phyloP scores from a whole-genome alignment of 2,329 filamentous ascomycete genomes.

The Trichoderma sp. region DNA sequence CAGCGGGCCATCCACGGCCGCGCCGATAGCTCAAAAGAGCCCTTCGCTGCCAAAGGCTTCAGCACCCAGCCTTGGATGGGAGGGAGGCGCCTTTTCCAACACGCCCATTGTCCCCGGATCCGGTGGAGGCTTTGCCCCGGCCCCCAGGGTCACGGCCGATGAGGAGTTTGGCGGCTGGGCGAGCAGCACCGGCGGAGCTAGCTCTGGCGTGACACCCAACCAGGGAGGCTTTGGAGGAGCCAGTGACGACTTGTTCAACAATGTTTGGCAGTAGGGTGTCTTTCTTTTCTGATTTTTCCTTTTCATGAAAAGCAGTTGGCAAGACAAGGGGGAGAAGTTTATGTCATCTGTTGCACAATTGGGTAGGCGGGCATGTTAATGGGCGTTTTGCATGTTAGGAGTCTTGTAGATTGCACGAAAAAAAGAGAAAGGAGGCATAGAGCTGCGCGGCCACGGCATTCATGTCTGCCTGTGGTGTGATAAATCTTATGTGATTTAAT shows the following conservation, averaged over 20 bases:
- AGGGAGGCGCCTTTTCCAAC: conserved; percentile 54
- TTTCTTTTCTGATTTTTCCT: background rate
- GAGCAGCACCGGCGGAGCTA: conserved; percentile 60
- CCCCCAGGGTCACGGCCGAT: conserved; percentile 76
- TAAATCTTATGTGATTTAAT: conserved; percentile 8
- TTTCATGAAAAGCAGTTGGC: conserved; percentile 3
- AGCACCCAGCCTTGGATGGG: conserved; percentile 65
- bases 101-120: conserved; percentile 63
- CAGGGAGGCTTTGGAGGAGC: conserved; percentile 60
- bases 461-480: conserved; percentile 3
- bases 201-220: conserved; percentile 53
- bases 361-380: conserved; percentile 35
- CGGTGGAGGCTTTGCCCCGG: conserved; percentile 64
- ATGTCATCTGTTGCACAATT: conserved; percentile 27
- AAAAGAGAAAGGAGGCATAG: conserved; percentile 21
- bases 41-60: conserved; percentile 51
- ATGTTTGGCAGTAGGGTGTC: conserved; percentile 77
- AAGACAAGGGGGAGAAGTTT: conserved; percentile 26
- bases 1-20: conserved; percentile 43
- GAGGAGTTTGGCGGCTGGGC: conserved; percentile 97
- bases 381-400: conserved; percentile 39
- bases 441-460: conserved; percentile 3
- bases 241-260: conserved; percentile 88
- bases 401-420: conserved; percentile 36
- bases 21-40: conserved; percentile 62